Percentiles rank a stretch among this genome's conserved stretches.
Conservation (phyloP, 805 yeast species). For the Nakazawaea pomicola region DNA sequence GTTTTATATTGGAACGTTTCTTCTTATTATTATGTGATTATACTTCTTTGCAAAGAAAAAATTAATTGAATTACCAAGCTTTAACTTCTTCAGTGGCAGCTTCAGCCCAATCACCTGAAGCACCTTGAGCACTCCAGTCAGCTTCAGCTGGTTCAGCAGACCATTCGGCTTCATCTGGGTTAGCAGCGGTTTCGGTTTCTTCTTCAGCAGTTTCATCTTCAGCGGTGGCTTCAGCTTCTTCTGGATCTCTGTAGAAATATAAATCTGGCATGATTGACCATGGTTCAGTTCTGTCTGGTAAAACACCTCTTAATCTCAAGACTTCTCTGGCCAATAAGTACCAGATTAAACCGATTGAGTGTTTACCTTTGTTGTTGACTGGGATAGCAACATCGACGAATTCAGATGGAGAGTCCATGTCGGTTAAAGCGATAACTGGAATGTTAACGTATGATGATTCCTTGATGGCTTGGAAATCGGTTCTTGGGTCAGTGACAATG, state of each 20-base stretch:
- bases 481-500: constrained; percentile 99
- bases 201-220: constrained; percentile 60
- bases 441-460: constrained; percentile 99
- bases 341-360: constrained; percentile 99
- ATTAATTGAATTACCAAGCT: constrained; percentile 18
- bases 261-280: constrained; percentile 99
- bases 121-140: constrained; percentile 68
- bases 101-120: constrained; percentile 47
- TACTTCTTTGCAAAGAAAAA: too few species aligned
- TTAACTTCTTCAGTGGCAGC: constrained; percentile 47
- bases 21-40: background rate
- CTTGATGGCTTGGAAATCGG: constrained; percentile 99
- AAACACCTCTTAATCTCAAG: constrained; percentile 96
- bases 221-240: constrained; percentile 85
- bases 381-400: constrained; percentile 99
- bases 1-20: background rate
- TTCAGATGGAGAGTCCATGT: constrained; percentile 98
- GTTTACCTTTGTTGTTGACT: constrained; percentile 99
- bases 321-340: constrained; percentile 99
- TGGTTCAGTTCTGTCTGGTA: constrained; percentile 92
- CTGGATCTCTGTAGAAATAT: constrained; percentile 99
- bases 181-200: constrained; percentile 61
- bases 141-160: constrained; percentile 56
- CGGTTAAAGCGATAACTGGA: constrained; percentile 98
- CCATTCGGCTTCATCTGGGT: constrained; percentile 41